Conservation (phyloP, 2,329 filamentous ascomycete species). For the Aspergillus proliferans region DNA sequence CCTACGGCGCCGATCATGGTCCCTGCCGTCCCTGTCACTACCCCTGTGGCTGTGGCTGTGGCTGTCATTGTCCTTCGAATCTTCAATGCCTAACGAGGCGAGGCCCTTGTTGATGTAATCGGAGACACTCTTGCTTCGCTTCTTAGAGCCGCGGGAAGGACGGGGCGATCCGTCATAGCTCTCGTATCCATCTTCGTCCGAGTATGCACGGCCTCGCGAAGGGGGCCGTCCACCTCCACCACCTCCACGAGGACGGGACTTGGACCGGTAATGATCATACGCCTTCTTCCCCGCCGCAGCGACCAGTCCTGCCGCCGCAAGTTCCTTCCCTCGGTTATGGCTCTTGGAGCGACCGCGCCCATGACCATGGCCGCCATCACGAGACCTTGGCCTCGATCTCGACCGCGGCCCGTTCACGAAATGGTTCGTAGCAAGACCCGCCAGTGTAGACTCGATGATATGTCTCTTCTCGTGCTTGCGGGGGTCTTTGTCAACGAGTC, state of each 20-base stretch:
- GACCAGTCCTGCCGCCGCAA: constrained; percentile 40
- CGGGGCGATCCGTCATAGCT: constrained; percentile 44
- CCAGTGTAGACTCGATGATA: constrained; percentile 78
- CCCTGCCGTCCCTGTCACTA: constrained; percentile 24
- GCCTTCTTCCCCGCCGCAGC: constrained; percentile 44
- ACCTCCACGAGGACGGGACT: constrained; percentile 28
- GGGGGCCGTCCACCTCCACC: constrained; percentile 35
- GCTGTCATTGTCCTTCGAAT: constrained; percentile 21
- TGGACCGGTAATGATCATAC: constrained; percentile 39
- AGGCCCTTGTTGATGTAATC: constrained; percentile 42
- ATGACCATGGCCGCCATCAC: constrained; percentile 9
- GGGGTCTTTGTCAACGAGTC: constrained; percentile 60
- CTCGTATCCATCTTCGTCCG: not conserved
- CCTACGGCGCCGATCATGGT: constrained; percentile 28
- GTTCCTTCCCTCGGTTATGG: constrained; percentile 33
- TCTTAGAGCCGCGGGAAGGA: constrained; percentile 34
- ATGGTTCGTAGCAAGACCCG: constrained; percentile 78
- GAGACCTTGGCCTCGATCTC: constrained; percentile 52
- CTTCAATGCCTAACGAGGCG: constrained; percentile 38
- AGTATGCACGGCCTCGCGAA: constrained; percentile 38
- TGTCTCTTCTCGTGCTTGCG: constrained; percentile 73
- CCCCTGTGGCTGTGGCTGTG: constrained; percentile 6
- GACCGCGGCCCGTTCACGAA: constrained; percentile 76
- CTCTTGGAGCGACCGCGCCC: constrained; percentile 42
- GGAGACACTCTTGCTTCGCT: constrained; percentile 42